Percentiles rank a stretch among this genome's conserved stretches.
phyloP scores from a whole-genome alignment of 164 flowering plant genomes.

The Saururus chinensis region DNA sequence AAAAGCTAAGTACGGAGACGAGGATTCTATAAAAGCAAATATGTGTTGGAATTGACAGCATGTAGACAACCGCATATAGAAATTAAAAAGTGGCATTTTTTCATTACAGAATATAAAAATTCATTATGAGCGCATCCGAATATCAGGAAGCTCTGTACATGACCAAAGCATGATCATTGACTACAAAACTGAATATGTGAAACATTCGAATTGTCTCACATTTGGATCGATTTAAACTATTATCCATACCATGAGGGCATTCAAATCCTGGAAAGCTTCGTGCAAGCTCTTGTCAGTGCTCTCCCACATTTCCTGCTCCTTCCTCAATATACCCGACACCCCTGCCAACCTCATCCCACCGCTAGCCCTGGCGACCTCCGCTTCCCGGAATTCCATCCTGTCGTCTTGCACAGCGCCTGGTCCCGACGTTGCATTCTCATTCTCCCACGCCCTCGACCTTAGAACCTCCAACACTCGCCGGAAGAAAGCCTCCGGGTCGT shows the following conservation, averaged over 20 bases:
- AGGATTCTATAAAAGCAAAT: no score
- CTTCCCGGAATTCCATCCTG: slow-evolving; percentile 10
- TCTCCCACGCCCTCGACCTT: slow-evolving; percentile 76
- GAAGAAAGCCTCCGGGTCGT: slow-evolving; percentile 51
- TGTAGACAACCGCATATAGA: no score
- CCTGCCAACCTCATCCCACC: slow-evolving; percentile 36
- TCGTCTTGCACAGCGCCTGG: slow-evolving; percentile 1
- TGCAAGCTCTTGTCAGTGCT: slow-evolving; percentile 90
- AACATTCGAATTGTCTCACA: no score
- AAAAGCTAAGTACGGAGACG: no score
- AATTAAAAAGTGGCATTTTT: no score
- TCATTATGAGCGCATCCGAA: no score
- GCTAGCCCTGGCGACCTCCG: slow-evolving; percentile 2
- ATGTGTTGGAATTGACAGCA: no score
- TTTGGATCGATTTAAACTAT: no score
- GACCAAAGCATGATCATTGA: no score
- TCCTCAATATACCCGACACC: slow-evolving; percentile 84
- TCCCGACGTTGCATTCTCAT: background rate
- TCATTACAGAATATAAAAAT: no score
- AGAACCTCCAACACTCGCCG: slow-evolving; percentile 62
- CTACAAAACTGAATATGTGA: no score
- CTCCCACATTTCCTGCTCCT: slow-evolving; percentile 98
- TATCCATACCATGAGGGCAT: slow-evolving; percentile 81
- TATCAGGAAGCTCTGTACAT: no score
- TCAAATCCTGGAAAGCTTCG: slow-evolving; percentile 91